A percentile compares a stretch with the other conserved stretches of the same genome.
Evolutionary conservation across 1,284 basidiomycete species (phyloP).

Genomic region (Sporisorium exsertum): DNA sequence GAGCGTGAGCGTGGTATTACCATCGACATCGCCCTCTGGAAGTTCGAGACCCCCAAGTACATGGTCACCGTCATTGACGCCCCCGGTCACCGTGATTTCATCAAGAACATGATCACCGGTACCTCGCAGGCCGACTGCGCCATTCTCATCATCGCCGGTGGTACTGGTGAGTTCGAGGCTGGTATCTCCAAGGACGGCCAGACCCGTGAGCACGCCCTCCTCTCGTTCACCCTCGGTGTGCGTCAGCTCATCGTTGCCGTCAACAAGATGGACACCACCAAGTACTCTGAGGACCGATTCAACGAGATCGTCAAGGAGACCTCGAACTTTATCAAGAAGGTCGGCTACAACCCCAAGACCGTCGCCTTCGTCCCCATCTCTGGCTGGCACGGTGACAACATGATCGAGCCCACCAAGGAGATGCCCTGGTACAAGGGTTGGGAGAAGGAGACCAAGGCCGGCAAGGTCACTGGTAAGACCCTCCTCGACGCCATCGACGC

Average conservation of each 20-base stretch:
- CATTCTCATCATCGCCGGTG: slow-evolving; percentile 98
- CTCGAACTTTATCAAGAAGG: slow-evolving; percentile 99
- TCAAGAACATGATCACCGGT: slow-evolving; percentile 85
- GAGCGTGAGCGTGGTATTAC: slow-evolving; percentile 99
- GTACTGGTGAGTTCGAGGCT: slow-evolving; percentile 99
- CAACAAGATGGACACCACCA: slow-evolving; percentile 99
- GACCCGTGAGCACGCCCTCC: slow-evolving; percentile 99
- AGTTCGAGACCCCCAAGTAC: slow-evolving; percentile 71
- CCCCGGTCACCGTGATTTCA: slow-evolving; percentile 99
- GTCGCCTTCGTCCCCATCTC: slow-evolving; percentile 99
- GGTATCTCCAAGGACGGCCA: slow-evolving; percentile 99
- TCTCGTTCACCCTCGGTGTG: slow-evolving; percentile 99
- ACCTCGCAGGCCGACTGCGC: slow-evolving; percentile 99
- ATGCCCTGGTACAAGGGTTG: slow-evolving; percentile 99
- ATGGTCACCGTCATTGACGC: slow-evolving; percentile 88
- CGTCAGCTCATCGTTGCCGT: slow-evolving; percentile 99
- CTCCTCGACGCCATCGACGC: slow-evolving; percentile 99
- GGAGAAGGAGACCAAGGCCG: slow-evolving; percentile 81
- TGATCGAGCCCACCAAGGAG: slow-evolving; percentile 86
- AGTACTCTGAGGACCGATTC: slow-evolving; percentile 99
- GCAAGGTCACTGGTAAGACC: slow-evolving; percentile 95
- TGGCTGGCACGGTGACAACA: slow-evolving; percentile 99
- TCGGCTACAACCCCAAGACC: slow-evolving; percentile 99
- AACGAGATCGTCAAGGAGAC: slow-evolving; percentile 99
- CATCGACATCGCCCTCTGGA: slow-evolving; percentile 88